Evolutionary conservation across 192 early-diverging fungal genomes (phyloP), one percentile per base, ranked within the genome.

Genomic region (Radiomyces spectabilis): DNA sequence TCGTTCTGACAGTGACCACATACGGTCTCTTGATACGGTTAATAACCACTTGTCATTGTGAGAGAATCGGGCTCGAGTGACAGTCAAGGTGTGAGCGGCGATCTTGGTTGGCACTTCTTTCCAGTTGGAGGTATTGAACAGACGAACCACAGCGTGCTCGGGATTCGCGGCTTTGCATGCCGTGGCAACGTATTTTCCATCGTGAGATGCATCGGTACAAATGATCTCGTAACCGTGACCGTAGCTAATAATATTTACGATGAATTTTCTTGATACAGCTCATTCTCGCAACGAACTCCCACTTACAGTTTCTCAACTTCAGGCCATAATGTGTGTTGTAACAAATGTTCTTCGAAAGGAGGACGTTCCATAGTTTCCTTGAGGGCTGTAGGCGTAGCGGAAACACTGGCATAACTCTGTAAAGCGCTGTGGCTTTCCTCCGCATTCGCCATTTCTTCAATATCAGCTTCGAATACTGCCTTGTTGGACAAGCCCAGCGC

Each of bases 221-320:
- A 88, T 80, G n/a, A 95, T 55, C 65, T 97, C 96, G 68, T 91
- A 95, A 3, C 84, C 85, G 71, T 98, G 96, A n/a, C 93, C 96
- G 70, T 95, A 79, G 18, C 75, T 77, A 54, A 0, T 22, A 16
- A 57, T 60, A 27, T 18, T 58, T 18, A 27, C 29, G 32, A 42
- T 19, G 13, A 32, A 42, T 32, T n/a, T n/a, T n/a, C n/a, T n/a
- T n/a, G n/a, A n/a, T n/a, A n/a, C n/a, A n/a, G n/a, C n/a, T n/a
- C n/a, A n/a, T n/a, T n/a, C n/a, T n/a, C n/a, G n/a, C n/a, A n/a
- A n/a, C n/a, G n/a, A n/a, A n/a, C n/a, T 21, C 0, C 9, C 1
- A 58, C 55, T 73, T 50, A 97, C 58, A 97, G 76, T 68, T 98
- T 97, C 56, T 94, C 85, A 6, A 84, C 73, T 74, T 98, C 96